Base-by-base conservation (phyloP, 306 rosid genomes). In the Acacia acuminata region DNA sequence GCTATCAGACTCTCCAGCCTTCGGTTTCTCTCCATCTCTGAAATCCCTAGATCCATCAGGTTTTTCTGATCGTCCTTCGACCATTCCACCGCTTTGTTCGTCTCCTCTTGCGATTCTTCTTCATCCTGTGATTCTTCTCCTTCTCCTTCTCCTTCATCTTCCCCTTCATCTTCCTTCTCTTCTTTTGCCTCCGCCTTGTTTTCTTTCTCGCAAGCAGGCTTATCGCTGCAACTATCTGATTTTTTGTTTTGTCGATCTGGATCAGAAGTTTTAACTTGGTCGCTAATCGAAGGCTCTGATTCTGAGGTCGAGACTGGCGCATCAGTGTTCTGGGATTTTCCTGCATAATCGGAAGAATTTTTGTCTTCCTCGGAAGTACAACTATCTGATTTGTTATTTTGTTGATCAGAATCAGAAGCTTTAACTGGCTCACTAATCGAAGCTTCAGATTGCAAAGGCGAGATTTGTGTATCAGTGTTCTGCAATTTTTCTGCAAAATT, bases 21-120 rank as follows among this genome's bases (percentile, higher is more conserved):
- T 65, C 27, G 90, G 79, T 94, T 96, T 44, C 98, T 88, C 70
- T 96, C 98, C 24, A 92, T 90, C 90, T 96, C 99, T 0, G 94
- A 92, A 56, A 85, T 50, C 22, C 99, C 97, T 66, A 96, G 90
- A 85, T 94, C 93, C 91, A 86, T 80, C 1, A 94, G 85, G 63
- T 92, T 96, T 22, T 84, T 89, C 36, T 92, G 92, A 84, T 96
- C 99, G 79, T 94, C 91, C 5, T 91, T 94, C 24, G 96, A 90
- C 99, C 99, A 96, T 83, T 91, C 90, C 71, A 96, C 82, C 19
- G 89, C 94, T 58, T 86, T 91, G n/a, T 86, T 85, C 56, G 83
- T 79, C 8, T 82, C 86, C 65, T 88, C 89, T 13, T 82, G 83
- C 11, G 63, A 76, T 43, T 76, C 87, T 53, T 78, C 90, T 15